Percentiles rank a stretch among this genome's conserved stretches.
phyloP scores from a whole-genome alignment of 2,329 filamentous ascomycete genomes.

The Monilinia laxa region DNA sequence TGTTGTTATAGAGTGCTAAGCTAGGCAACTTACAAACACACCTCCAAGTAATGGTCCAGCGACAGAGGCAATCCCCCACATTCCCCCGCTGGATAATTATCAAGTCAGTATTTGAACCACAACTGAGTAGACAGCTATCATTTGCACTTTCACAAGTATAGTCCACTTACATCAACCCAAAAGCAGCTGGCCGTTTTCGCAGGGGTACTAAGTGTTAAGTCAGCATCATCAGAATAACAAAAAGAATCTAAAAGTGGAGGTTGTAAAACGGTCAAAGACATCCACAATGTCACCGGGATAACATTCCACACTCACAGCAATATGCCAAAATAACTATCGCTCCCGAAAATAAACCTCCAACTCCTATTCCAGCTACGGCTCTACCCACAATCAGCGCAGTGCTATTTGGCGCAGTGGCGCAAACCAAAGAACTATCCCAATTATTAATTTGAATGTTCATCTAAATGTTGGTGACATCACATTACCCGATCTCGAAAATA shows the following conservation, averaged over 20 bases:
- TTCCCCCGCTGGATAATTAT: conserved; percentile 26
- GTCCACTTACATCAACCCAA: conserved; percentile 33
- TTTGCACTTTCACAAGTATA: background rate
- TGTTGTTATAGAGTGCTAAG: background rate
- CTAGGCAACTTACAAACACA: conserved; percentile 29
- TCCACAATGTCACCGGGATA: background rate
- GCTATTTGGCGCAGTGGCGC: conserved; percentile 38
- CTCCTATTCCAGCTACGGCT: conserved; percentile 39
- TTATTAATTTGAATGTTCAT: conserved; percentile 1
- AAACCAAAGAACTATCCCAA: conserved; percentile 33
- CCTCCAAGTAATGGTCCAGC: conserved; percentile 41
- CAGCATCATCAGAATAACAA: conserved; percentile 31
- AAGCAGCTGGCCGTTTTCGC: conserved; percentile 36
- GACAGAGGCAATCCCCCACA: conserved; percentile 39
- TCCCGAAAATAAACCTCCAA: conserved; percentile 43
- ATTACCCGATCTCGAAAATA: conserved; percentile 38
- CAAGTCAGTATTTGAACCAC: background rate
- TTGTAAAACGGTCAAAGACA: background rate
- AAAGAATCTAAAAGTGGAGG: background rate
- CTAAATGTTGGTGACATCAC: background rate
- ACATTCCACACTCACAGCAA: conserved; percentile 20
- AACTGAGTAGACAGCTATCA: background rate
- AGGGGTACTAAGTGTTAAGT: conserved; percentile 34
- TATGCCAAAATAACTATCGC: conserved; percentile 38
- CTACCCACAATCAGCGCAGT: conserved; percentile 39